These are phyloP conservation scores for Xylariaceae sp. DNA, from an alignment of 2,329 filamentous ascomycete species.

Conservation along the genomic window DNA sequence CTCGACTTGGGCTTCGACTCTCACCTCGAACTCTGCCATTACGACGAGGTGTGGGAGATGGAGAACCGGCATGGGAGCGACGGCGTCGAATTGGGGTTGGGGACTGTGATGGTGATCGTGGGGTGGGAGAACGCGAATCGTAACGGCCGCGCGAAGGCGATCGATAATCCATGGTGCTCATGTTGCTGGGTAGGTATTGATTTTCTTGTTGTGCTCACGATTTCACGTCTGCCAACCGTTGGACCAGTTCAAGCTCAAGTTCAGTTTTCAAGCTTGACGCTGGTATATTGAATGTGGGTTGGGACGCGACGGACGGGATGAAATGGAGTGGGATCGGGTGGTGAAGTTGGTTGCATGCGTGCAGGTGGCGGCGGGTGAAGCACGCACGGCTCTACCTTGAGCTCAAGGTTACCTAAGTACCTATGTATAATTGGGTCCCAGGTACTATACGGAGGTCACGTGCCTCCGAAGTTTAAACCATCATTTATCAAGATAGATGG, in stretches of 20 bases:
- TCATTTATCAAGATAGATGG: too few species aligned
- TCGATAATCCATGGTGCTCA: constrained; percentile 32
- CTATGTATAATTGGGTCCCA: too few species aligned
- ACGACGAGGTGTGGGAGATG: constrained; percentile 38
- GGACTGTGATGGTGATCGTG: constrained; percentile 43
- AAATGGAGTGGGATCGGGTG: constrained; percentile 1
- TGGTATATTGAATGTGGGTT: neutral
- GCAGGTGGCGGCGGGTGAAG: neutral
- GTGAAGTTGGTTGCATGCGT: neutral
- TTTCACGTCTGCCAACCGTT: neutral
- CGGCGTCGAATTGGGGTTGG: constrained; percentile 36
- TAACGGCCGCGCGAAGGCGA: constrained; percentile 38
- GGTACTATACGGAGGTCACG: too few species aligned
- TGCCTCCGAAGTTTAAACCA: too few species aligned
- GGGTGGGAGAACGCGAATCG: constrained; percentile 38
- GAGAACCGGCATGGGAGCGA: constrained; percentile 34
- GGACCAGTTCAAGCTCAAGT: neutral
- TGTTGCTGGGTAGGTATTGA: neutral
- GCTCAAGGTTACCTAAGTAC: too few species aligned
- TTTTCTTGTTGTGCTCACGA: too few species aligned
- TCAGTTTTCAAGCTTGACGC: neutral
- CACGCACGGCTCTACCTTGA: too few species aligned
- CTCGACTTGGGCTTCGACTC: constrained; percentile 30
- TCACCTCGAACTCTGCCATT: constrained; percentile 40
- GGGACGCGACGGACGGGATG: neutral